These are phyloP conservation scores for Vairimorpha apis DNA, from an alignment of 371 early-diverging fungal genomes.

Conservation along the genomic window DNA sequence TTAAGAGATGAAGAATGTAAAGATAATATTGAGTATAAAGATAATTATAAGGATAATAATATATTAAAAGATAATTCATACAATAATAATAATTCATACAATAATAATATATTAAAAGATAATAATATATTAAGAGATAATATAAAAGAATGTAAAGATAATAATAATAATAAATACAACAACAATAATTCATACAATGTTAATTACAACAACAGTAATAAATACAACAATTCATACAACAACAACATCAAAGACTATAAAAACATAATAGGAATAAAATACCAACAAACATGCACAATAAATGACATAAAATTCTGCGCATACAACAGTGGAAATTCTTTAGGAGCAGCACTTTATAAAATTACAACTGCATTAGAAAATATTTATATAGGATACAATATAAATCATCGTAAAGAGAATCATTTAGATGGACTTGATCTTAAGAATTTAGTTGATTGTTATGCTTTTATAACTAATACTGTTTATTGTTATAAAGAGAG, in stretches of 20 bases:
- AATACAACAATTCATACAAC: background rate
- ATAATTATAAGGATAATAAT: no score
- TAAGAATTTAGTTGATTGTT: constrained; percentile 70
- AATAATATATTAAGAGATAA: background rate
- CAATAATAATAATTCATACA: constrained; percentile 66
- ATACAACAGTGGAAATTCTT: constrained; percentile 82
- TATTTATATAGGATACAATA: constrained; percentile 85
- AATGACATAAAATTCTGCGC: constrained; percentile 80
- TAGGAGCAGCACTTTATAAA: constrained; percentile 93
- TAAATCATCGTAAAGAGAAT: constrained; percentile 83
- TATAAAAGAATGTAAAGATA: no score
- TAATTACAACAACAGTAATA: constrained; percentile 65
- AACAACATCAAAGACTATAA: background rate
- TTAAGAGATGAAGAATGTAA: no score
- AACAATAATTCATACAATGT: constrained; percentile 69
- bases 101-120: background rate
- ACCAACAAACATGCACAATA: constrained; percentile 78
- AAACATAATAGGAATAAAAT: constrained; percentile 70
- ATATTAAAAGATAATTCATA: constrained; percentile 69
- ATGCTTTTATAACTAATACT: constrained; percentile 71
- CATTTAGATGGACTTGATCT: constrained; percentile 67
- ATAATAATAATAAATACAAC: constrained; percentile 72
- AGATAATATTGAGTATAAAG: no score
- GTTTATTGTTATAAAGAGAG: constrained; percentile 67
- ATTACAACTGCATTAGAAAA: constrained; percentile 82